Evolutionary conservation across 2,329 filamentous ascomycete genomes (phyloP).

Genomic region (Cladophialophora yegresii): DNA sequence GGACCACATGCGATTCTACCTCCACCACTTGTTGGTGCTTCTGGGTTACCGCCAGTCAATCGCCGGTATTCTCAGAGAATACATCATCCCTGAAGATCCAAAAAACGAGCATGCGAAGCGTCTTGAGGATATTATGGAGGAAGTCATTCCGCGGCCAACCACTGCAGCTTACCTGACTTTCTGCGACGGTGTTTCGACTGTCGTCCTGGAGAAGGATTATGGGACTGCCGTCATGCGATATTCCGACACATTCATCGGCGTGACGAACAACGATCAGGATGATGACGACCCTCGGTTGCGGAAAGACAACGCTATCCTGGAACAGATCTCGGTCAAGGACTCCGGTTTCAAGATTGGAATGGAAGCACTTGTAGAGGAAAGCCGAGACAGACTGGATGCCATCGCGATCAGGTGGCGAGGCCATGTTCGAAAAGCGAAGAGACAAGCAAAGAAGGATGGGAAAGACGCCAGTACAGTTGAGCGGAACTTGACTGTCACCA

Average conservation of each 20-base stretch:
- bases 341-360: constrained; percentile 24
- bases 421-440: constrained; percentile 19
- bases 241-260: constrained; percentile 55
- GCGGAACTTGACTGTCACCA: constrained; percentile 39
- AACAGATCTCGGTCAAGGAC: constrained; percentile 1
- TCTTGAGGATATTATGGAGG: constrained; percentile 29
- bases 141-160: constrained; percentile 44
- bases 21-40: constrained; percentile 56
- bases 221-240: constrained; percentile 48
- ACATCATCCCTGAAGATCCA: constrained; percentile 20
- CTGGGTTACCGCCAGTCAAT: constrained; percentile 58
- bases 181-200: constrained; percentile 52
- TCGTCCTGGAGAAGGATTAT: constrained; percentile 61
- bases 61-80: constrained; percentile 52
- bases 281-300: constrained; percentile 33
- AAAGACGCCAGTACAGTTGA: constrained; percentile 24
- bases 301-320: constrained; percentile 28
- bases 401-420: constrained; percentile 29
- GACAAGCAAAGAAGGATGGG: constrained; percentile 10
- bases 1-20: constrained; percentile 48
- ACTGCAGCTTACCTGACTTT: constrained; percentile 62
- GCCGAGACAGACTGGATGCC: constrained; percentile 29
- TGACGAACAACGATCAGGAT: constrained; percentile 58
- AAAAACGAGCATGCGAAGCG: constrained; percentile 17
- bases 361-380: constrained; percentile 33